A percentile compares a stretch with the other conserved stretches of the same genome.
Conservation (phyloP, 2,329 filamentous ascomycete genomes). For the Lasiodiplodia gonubiensis region DNA sequence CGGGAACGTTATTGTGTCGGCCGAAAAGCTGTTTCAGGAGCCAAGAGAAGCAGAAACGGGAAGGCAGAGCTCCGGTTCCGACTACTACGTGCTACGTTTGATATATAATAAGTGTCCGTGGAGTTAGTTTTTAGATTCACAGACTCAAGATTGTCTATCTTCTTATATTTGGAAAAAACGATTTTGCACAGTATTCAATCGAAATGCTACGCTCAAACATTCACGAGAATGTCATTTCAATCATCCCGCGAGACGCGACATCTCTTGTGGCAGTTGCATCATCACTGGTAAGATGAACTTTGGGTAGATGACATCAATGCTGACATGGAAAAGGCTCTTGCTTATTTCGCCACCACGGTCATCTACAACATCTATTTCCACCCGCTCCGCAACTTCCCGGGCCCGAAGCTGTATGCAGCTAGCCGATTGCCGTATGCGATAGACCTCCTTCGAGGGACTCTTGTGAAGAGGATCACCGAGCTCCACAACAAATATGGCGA, state of each 20-base stretch:
- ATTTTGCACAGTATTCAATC: not conserved
- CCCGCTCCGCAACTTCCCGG: constrained; percentile 52
- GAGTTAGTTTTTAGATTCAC: too few species aligned
- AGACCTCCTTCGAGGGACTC: constrained; percentile 37
- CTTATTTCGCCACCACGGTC: constrained; percentile 31
- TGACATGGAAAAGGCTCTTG: not conserved
- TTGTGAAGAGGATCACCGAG: constrained; percentile 36
- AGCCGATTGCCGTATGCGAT: constrained; percentile 42
- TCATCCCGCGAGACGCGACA: not conserved
- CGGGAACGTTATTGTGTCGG: too few species aligned
- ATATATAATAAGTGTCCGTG: too few species aligned
- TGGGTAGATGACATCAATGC: not conserved
- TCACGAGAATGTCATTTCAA: not conserved
- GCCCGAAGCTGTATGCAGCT: constrained; percentile 45
- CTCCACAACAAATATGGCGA: constrained; percentile 51
- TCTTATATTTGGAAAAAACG: not conserved
- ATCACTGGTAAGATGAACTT: not conserved
- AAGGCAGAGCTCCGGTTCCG: too few species aligned
- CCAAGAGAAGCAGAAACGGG: too few species aligned
- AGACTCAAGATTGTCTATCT: not conserved
- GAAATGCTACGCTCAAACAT: too few species aligned
- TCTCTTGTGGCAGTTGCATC: not conserved
- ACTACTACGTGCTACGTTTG: too few species aligned
- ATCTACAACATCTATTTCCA: constrained; percentile 53
- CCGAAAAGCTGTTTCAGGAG: too few species aligned